A percentile compares a stretch with the other conserved stretches of the same genome.
These are phyloP conservation scores for Quercus lobata DNA, from an alignment of 331 rosid species.

Conservation along the genomic window DNA sequence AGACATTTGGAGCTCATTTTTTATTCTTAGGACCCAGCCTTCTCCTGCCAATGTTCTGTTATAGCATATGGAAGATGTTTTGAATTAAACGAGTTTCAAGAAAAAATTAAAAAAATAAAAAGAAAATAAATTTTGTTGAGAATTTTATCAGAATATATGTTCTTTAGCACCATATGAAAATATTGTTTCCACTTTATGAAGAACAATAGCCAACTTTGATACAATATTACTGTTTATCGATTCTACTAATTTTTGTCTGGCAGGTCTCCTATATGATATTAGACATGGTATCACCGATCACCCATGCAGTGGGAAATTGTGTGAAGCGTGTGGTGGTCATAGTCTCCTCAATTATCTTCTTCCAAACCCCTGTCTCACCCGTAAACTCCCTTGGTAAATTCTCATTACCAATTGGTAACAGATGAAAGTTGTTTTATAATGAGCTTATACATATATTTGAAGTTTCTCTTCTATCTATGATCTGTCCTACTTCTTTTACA, in stretches of 20 bases:
- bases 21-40: too few relatives aligned
- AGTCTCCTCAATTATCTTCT: constrained; percentile 69
- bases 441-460: not conserved
- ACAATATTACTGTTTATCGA: too few relatives aligned
- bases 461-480: not conserved
- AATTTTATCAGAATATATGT: too few relatives aligned
- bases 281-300: constrained; percentile 67
- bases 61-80: too few relatives aligned
- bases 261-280: constrained; percentile 83
- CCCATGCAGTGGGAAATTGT: constrained; percentile 82
- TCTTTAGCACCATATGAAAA: too few relatives aligned
- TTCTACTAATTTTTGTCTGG: not conserved
- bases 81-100: too few relatives aligned
- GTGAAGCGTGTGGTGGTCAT: constrained; percentile 79
- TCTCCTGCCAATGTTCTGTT: too few relatives aligned
- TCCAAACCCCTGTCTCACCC: constrained; percentile 56
- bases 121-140: too few relatives aligned
- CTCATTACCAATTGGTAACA: not conserved
- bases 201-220: too few relatives aligned
- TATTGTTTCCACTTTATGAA: too few relatives aligned
- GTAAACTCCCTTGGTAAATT: constrained; percentile 57
- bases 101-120: not conserved
- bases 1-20: too few relatives aligned
- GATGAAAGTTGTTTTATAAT: not conserved
- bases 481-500: not conserved